phyloP scores from a whole-genome alignment of 2,329 filamentous ascomycete species.

The Lasiodiplodia sp. region DNA sequence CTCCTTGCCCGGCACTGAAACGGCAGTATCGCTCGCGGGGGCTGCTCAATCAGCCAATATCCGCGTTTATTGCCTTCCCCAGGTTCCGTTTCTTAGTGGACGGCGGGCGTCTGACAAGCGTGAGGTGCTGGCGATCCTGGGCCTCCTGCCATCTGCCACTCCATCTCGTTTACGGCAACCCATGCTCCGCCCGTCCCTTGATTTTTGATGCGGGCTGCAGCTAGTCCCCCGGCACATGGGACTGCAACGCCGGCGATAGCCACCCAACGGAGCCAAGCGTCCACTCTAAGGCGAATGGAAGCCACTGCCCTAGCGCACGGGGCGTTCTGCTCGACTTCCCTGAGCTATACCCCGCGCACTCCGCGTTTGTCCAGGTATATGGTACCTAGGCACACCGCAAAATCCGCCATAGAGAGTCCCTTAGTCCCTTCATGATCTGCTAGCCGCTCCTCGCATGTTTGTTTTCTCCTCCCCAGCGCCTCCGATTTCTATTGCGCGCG shows the following conservation, averaged over 20 bases:
- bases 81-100: slow-evolving; percentile 26
- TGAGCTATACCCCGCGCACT: slow-evolving; percentile 45
- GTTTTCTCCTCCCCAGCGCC: slow-evolving; percentile 16
- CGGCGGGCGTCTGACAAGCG: slow-evolving; percentile 30
- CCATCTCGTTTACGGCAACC: slow-evolving; percentile 31
- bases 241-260: slow-evolving; percentile 28
- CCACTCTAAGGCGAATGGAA: slow-evolving; percentile 28
- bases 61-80: slow-evolving; percentile 41
- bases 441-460: slow-evolving; percentile 20
- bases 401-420: slow-evolving; percentile 26
- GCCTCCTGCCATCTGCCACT: slow-evolving; percentile 29
- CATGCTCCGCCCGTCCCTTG: slow-evolving; percentile 31
- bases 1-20: slow-evolving; percentile 22
- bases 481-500: slow-evolving; percentile 9
- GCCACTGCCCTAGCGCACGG: slow-evolving; percentile 25
- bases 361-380: slow-evolving; percentile 45
- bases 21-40: slow-evolving; percentile 26
- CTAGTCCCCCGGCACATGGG: slow-evolving; percentile 28
- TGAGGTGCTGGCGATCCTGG: slow-evolving; percentile 29
- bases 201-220: slow-evolving; percentile 28
- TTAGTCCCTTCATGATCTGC: slow-evolving; percentile 10
- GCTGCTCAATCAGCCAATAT: slow-evolving; percentile 45
- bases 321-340: slow-evolving; percentile 31
- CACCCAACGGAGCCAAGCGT: slow-evolving; percentile 31
- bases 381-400: slow-evolving; percentile 45